These are phyloP conservation scores for Phytophthora megakarya DNA, from an alignment of 352 stramenopile species.

Conservation along the genomic window DNA sequence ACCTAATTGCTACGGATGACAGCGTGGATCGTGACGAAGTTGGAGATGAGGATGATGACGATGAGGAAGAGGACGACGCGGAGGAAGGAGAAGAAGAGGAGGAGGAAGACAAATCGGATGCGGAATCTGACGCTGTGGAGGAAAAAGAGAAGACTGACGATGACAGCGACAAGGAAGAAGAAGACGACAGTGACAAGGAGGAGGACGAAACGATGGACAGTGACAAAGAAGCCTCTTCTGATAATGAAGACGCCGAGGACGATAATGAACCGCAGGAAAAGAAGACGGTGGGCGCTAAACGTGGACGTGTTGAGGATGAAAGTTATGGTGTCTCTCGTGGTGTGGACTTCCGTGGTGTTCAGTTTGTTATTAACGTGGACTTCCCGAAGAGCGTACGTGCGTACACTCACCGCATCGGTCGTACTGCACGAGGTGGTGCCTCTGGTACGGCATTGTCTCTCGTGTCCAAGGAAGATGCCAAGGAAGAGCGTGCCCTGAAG, in stretches of 20 bases:
- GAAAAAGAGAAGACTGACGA: constrained; percentile 60
- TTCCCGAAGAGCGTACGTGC: constrained; percentile 94
- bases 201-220: constrained; percentile 39
- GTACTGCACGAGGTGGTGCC: constrained; percentile 95
- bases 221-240: constrained; percentile 50
- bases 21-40: constrained; percentile 90
- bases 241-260: constrained; percentile 84
- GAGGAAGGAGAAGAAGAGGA: constrained; percentile 44
- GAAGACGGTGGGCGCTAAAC: constrained; percentile 51
- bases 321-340: constrained; percentile 97
- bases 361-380: constrained; percentile 99
- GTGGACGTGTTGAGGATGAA: constrained; percentile 67
- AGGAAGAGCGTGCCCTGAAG: constrained; percentile 85
- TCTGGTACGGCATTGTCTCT: constrained; percentile 97
- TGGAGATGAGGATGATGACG: constrained; percentile 64
- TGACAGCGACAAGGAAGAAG: constrained; percentile 45
- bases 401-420: constrained; percentile 98
- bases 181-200: constrained; percentile 43
- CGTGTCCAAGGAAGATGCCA: constrained; percentile 78
- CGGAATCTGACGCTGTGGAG: constrained; percentile 46
- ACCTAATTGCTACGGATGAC: constrained; percentile 98
- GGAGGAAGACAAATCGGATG: constrained; percentile 31
- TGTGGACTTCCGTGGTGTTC: constrained; percentile 98
- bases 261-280: constrained; percentile 46
- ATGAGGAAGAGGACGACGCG: constrained; percentile 66